Evolutionary conservation across 1,284 basidiomycete species (phyloP).

Genomic region (Heterobasidion occidentale): DNA sequence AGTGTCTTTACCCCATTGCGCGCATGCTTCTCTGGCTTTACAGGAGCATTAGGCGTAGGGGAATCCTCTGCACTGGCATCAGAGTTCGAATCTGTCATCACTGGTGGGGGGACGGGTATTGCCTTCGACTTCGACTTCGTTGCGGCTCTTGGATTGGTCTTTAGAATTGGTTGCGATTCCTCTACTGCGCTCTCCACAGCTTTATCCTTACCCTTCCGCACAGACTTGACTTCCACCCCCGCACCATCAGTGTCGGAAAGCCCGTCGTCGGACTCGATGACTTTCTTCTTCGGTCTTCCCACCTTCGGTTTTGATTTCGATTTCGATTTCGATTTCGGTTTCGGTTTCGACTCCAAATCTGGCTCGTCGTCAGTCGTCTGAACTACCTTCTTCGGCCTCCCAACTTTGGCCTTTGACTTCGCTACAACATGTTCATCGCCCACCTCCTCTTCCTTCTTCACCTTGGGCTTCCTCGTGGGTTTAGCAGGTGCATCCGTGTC

Average conservation of each 20-base stretch:
- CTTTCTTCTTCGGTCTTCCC: background rate
- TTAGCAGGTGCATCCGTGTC: background rate
- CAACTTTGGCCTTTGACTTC: conserved; percentile 4
- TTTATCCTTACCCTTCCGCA: background rate
- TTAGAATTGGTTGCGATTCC: background rate
- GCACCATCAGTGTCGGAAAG: background rate
- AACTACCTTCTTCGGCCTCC: conserved; percentile 4
- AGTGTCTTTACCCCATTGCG: background rate
- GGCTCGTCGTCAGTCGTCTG: conserved; percentile 3
- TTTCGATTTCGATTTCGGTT: background rate
- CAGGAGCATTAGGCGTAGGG: background rate
- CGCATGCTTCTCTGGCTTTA: background rate
- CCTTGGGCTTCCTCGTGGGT: conserved; percentile 3
- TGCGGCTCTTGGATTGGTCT: background rate
- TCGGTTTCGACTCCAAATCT: conserved; percentile 3
- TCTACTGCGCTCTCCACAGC: background rate
- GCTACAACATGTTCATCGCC: conserved; percentile 9
- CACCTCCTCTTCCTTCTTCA: conserved; percentile 10
- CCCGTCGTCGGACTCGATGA: background rate
- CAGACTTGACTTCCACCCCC: background rate
- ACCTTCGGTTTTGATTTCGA: background rate
- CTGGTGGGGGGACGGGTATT: background rate
- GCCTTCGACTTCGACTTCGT: conserved; percentile 2
- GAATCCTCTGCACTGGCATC: background rate
- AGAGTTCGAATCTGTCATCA: background rate